Conservation (phyloP, 2,329 filamentous ascomycete genomes). For the Plectosphaerella cucumerina region DNA sequence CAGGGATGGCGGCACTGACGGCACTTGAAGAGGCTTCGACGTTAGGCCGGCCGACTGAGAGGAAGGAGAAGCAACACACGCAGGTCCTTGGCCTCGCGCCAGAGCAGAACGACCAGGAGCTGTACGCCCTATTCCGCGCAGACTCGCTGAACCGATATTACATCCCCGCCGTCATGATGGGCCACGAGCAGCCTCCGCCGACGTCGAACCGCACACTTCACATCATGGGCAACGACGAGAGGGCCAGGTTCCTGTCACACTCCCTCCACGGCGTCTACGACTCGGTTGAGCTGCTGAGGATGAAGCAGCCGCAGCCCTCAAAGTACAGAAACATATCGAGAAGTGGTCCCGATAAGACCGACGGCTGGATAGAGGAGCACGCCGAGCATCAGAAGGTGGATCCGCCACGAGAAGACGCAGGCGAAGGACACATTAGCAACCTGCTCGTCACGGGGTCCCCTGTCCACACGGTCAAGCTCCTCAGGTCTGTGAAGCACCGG, state of each 20-base stretch:
- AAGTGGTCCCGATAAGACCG: slow-evolving; percentile 20
- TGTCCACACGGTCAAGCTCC: slow-evolving; percentile 51
- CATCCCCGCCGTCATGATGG: slow-evolving; percentile 30
- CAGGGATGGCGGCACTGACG: slow-evolving; percentile 16
- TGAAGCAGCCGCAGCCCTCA: background rate
- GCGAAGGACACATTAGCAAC: slow-evolving; percentile 58
- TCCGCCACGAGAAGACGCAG: slow-evolving; percentile 4
- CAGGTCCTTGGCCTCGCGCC: slow-evolving; percentile 8
- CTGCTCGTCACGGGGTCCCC: slow-evolving; percentile 61
- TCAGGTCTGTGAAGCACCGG: slow-evolving; percentile 59
- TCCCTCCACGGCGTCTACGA: slow-evolving; percentile 36
- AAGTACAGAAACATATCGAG: slow-evolving; percentile 17
- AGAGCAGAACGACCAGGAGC: slow-evolving; percentile 8
- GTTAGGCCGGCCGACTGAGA: slow-evolving; percentile 4
- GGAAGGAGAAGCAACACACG: slow-evolving; percentile 3
- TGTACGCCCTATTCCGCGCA: slow-evolving; percentile 13
- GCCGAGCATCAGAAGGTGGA: background rate
- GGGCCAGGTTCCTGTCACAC: slow-evolving; percentile 36
- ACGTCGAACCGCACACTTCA: slow-evolving; percentile 32
- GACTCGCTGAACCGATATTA: slow-evolving; percentile 21
- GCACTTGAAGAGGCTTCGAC: slow-evolving; percentile 10
- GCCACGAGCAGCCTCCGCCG: slow-evolving; percentile 20
- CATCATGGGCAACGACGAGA: slow-evolving; percentile 35
- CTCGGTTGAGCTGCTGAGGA: slow-evolving; percentile 19
- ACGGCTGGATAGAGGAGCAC: slow-evolving; percentile 6